A percentile compares a stretch with the other conserved stretches of the same genome.
Evolutionary conservation across 352 stramenopile species (phyloP).

Genomic region (Peronospora belbahrii): DNA sequence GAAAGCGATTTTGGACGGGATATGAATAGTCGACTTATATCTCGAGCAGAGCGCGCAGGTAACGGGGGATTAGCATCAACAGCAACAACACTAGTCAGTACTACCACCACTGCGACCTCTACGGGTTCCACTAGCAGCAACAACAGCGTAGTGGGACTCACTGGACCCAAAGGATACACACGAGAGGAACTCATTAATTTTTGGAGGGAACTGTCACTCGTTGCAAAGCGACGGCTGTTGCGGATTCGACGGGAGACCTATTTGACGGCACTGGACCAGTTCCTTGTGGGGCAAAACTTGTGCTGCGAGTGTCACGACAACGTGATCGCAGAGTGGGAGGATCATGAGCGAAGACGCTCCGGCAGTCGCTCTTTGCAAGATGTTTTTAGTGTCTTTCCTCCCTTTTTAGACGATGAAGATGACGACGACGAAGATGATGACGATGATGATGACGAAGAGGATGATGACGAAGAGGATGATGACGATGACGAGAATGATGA

Average conservation of each 20-base stretch:
- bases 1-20: constrained; percentile 28
- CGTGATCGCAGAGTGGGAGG: constrained; percentile 74
- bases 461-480: constrained; percentile 44
- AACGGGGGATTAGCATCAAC: background rate
- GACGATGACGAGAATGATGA: constrained; percentile 50
- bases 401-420: constrained; percentile 63
- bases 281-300: constrained; percentile 66
- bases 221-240: constrained; percentile 57
- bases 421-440: constrained; percentile 56
- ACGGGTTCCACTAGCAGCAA: constrained; percentile 23
- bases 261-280: constrained; percentile 59
- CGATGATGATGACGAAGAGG: no score
- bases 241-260: constrained; percentile 69
- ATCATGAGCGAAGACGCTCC: constrained; percentile 58
- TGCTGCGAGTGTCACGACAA: constrained; percentile 83
- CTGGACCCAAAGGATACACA: constrained; percentile 45
- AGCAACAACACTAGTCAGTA: background rate
- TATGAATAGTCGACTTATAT: constrained; percentile 12
- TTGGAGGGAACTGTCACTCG: constrained; percentile 60
- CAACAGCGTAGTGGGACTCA: constrained; percentile 21
- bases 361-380: constrained; percentile 63
- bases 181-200: constrained; percentile 76
- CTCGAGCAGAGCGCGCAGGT: constrained; percentile 5
- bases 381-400: constrained; percentile 68
- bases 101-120: background rate